Evolutionary conservation across 805 yeast genomes (phyloP).

Genomic region (Kodamaea kaohsiungensis): DNA sequence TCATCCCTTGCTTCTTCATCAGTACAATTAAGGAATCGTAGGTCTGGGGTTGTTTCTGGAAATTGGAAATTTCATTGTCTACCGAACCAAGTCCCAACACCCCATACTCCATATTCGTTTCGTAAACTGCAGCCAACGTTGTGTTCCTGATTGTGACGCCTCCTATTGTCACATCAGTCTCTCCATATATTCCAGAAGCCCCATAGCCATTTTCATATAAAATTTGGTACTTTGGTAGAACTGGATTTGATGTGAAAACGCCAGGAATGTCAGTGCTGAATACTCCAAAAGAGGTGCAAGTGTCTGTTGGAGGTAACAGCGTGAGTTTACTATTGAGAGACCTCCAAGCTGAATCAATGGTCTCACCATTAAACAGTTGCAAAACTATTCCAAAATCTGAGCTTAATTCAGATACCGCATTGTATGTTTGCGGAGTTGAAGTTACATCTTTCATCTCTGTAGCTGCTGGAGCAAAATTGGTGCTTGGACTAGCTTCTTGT

Average conservation of each 20-base stretch:
- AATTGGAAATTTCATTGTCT: slow-evolving; percentile 12
- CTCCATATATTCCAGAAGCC: not conserved
- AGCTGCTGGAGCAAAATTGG: not conserved
- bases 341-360: not conserved
- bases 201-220: not conserved
- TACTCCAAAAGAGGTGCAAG: not conserved
- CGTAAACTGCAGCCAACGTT: slow-evolving; percentile 10
- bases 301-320: not conserved
- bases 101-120: slow-evolving; percentile 8
- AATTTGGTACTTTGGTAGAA: not conserved
- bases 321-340: not conserved
- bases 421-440: not conserved
- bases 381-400: not conserved
- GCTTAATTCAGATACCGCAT: not conserved
- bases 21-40: slow-evolving; percentile 18
- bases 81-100: slow-evolving; percentile 13
- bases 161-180: slow-evolving; percentile 3
- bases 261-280: not conserved
- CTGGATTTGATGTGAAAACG: not conserved
- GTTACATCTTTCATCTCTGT: not conserved
- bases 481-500: not conserved
- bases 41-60: slow-evolving; percentile 60
- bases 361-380: not conserved
- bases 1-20: slow-evolving; percentile 59
- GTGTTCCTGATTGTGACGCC: slow-evolving; percentile 9